A percentile compares a stretch with the other conserved stretches of the same genome.
phyloP scores from a whole-genome alignment of 202 grass and related monocot genomes.

The Brachypodium distachyon region DNA sequence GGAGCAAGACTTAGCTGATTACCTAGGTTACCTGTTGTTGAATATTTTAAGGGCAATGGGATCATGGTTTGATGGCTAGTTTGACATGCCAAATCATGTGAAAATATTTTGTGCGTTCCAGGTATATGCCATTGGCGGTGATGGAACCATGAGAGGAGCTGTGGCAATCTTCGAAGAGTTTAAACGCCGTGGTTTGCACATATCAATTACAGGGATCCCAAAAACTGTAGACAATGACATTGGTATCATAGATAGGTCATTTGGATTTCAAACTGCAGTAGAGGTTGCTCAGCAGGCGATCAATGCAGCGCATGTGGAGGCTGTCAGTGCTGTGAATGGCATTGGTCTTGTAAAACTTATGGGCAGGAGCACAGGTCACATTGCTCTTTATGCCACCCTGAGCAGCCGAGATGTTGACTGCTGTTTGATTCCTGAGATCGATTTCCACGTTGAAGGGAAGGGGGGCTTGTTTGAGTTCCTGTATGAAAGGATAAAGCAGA shows the following conservation, averaged over 20 bases:
- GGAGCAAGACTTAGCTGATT: background rate
- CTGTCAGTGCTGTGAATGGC: slow-evolving; percentile 79
- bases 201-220: slow-evolving; percentile 59
- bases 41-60: background rate
- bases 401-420: slow-evolving; percentile 94
- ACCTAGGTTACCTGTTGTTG: background rate
- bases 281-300: slow-evolving; percentile 86
- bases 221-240: slow-evolving; percentile 97
- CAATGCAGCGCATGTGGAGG: slow-evolving; percentile 70
- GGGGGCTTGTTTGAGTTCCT: slow-evolving; percentile 74
- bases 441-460: slow-evolving; percentile 75
- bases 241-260: slow-evolving; percentile 92
- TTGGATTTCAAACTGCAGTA: slow-evolving; percentile 89
- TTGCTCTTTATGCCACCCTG: slow-evolving; percentile 66
- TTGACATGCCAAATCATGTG: background rate
- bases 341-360: slow-evolving; percentile 89
- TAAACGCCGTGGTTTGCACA: slow-evolving; percentile 52
- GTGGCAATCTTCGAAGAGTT: slow-evolving; percentile 62
- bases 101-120: no score
- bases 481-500: slow-evolving; percentile 51
- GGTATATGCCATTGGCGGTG: slow-evolving; percentile 72
- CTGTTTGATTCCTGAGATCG: slow-evolving; percentile 77
- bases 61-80: background rate
- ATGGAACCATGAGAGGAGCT: slow-evolving; percentile 90
- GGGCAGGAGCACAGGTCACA: slow-evolving; percentile 91